Conservation (phyloP, 805 yeast species). For the Saccharomycopsis fibuligera region DNA sequence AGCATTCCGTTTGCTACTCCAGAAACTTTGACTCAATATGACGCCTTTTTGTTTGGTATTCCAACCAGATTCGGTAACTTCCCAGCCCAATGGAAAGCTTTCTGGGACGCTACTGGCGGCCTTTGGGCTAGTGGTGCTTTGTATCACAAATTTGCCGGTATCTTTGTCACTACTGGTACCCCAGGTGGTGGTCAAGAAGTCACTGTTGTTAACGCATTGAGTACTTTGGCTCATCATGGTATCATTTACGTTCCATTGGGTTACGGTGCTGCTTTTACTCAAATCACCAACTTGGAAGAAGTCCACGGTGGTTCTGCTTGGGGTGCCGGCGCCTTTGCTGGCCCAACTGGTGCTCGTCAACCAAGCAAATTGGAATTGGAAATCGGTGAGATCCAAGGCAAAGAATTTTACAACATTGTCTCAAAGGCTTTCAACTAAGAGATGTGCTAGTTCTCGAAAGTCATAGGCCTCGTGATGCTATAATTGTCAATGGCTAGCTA, state of each 20-base stretch:
- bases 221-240: slow-evolving; percentile 73
- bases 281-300: slow-evolving; percentile 50
- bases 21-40: slow-evolving; percentile 56
- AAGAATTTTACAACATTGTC: slow-evolving; percentile 41
- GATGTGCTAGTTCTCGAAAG: too few species aligned
- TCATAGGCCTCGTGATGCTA: too few species aligned
- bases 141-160: slow-evolving; percentile 67
- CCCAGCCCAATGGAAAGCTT: slow-evolving; percentile 74
- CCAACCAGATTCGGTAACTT: slow-evolving; percentile 81
- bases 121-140: slow-evolving; percentile 73
- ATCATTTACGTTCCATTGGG: slow-evolving; percentile 77
- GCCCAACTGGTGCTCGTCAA: slow-evolving; percentile 67
- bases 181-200: slow-evolving; percentile 81
- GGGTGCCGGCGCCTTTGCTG: slow-evolving; percentile 83
- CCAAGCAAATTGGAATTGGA: slow-evolving; percentile 59
- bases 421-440: too few species aligned
- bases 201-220: slow-evolving; percentile 57
- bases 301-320: slow-evolving; percentile 78
- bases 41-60: slow-evolving; percentile 77
- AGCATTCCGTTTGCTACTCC: slow-evolving; percentile 55
- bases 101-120: slow-evolving; percentile 74
- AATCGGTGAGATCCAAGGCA: slow-evolving; percentile 63
- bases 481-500: too few species aligned
- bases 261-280: slow-evolving; percentile 49
- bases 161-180: slow-evolving; percentile 69